phyloP scores from a whole-genome alignment of 1,284 basidiomycete species.

The Stygiomarasmius scandens region DNA sequence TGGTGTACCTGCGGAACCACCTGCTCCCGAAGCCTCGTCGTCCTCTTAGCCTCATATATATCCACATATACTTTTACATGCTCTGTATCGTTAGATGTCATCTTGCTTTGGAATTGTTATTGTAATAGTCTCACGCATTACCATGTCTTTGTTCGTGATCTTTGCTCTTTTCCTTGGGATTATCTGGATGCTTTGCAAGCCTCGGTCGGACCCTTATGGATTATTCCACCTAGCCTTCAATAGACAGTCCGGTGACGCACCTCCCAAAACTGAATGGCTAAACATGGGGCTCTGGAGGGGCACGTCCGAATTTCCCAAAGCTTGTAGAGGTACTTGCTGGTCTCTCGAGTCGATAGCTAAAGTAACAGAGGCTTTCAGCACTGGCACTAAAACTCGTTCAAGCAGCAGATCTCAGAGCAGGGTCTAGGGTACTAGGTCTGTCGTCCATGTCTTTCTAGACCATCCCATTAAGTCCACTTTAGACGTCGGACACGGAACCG shows the following conservation, averaged over 20 bases:
- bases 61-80: conserved; percentile 4
- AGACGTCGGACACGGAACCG: conserved; percentile 76
- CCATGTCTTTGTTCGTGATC: background rate
- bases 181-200: background rate
- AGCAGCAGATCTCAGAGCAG: conserved; percentile 43
- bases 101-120: conserved; percentile 4
- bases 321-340: conserved; percentile 53
- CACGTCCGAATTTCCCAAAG: conserved; percentile 51
- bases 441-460: conserved; percentile 11
- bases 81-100: conserved; percentile 18
- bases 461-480: conserved; percentile 7
- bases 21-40: background rate
- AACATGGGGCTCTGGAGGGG: conserved; percentile 74
- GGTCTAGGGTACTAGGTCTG: conserved; percentile 56
- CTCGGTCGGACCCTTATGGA: conserved; percentile 51
- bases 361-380: conserved; percentile 34
- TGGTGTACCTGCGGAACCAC: conserved; percentile 47
- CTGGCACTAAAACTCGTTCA: conserved; percentile 56
- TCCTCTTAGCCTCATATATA: conserved; percentile 1
- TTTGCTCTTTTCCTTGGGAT: conserved; percentile 1
- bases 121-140: too few relatives aligned
- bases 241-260: conserved; percentile 31
- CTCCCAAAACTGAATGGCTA: conserved; percentile 63
- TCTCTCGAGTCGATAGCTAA: background rate
- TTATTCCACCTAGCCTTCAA: conserved; percentile 57